Evolutionary conservation across 371 early-diverging fungal species (phyloP), one percentile per base, ranked within the genome.

Genomic region (Mortierella sp.): DNA sequence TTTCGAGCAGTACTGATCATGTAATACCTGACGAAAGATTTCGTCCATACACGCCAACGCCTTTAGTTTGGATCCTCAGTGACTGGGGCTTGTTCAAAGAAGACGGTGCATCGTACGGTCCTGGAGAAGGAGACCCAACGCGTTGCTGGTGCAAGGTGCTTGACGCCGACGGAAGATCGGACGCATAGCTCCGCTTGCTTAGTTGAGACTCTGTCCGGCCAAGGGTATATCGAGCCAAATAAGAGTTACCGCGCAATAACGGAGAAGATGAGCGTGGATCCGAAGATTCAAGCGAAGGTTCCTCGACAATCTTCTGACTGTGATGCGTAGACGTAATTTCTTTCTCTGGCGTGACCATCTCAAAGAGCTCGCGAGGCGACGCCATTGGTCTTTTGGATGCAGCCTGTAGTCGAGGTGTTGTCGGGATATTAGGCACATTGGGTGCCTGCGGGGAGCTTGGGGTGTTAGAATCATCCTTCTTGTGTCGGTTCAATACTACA

Each of bases 351-450:
- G 58, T 23, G 3, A 48, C 65, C 68, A 67, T 67, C 48, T 73
- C 73, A 50, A 73, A 73, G 21, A 73, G 60, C 28, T 67, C 73
- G 19, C 73, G 50, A 17, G 73, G 67, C n/a, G 73, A 63, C 1
- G 50, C 46, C 31, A 55, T 15, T 2, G 73, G 63, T 17, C 68
- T 42, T 24, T 50, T 61, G 5, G 68, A 55, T 6, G 47, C 31
- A 4, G 37, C 30, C 28, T 63, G 67, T 14, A 55, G 32, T 19
- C 56, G 54, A 23, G 71, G 71, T 5, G 71, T 47, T 6, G 56
- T 30, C 27, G 60, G 56, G 30, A 49, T n/a, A 8, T 34, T 50
- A 3, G 56, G 56, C 2, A 32, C 34, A 21, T 64, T 60, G 46
- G 68, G 73, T 17, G 73, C 50, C 55, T 62, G 61, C 23, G 73